Conservation (phyloP, 805 yeast genomes). For the Monosporozyma solicola region DNA sequence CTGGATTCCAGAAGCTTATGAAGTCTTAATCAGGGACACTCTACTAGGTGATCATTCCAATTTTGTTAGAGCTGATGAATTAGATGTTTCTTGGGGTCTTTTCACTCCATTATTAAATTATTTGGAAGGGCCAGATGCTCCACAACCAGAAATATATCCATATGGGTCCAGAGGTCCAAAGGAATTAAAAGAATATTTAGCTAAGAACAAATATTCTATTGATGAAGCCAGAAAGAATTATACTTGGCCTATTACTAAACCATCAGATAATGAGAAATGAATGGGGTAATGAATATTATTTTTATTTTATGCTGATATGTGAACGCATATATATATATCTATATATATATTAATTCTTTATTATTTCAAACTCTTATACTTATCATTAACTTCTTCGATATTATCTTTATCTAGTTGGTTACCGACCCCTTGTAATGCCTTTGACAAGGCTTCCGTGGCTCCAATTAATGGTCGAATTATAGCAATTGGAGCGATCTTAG, state of each 20-base stretch:
- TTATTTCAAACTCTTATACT: slow-evolving; percentile 39
- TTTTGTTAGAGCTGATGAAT: slow-evolving; percentile 95
- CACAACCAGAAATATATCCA: slow-evolving; percentile 58
- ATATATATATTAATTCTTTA: background rate
- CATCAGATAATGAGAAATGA: slow-evolving; percentile 14
- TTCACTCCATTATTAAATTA: slow-evolving; percentile 85
- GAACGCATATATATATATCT: background rate
- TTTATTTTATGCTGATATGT: background rate
- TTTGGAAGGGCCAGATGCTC: slow-evolving; percentile 64
- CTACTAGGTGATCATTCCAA: slow-evolving; percentile 89
- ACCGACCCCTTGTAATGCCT: slow-evolving; percentile 72
- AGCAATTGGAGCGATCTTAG: slow-evolving; percentile 72
- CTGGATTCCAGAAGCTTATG: slow-evolving; percentile 97
- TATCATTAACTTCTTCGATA: slow-evolving; percentile 50
- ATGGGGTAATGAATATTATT: background rate
- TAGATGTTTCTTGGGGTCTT: slow-evolving; percentile 85
- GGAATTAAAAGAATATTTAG: slow-evolving; percentile 50
- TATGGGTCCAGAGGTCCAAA: slow-evolving; percentile 91
- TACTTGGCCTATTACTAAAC: slow-evolving; percentile 84
- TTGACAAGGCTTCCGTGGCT: slow-evolving; percentile 82
- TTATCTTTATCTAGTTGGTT: slow-evolving; percentile 68
- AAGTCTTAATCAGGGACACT: slow-evolving; percentile 87
- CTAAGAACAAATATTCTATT: slow-evolving; percentile 64
- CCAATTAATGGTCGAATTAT: slow-evolving; percentile 82
- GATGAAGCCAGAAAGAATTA: slow-evolving; percentile 50